These are phyloP conservation scores for Tritrichomonas musculus DNA, from an alignment of 208 protist genomes.

Conservation along the genomic window DNA sequence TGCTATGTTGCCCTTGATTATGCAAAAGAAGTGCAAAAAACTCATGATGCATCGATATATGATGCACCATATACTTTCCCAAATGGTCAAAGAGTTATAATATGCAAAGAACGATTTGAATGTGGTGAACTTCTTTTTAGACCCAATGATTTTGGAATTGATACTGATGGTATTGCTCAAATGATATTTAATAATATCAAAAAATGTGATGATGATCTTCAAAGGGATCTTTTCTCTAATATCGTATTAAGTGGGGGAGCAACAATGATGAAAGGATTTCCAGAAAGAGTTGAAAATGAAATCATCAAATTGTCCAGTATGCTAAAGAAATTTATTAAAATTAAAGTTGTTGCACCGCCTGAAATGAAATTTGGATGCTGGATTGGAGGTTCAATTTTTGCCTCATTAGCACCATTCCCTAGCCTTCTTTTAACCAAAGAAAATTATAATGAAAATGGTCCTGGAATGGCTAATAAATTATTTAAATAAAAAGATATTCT, in stretches of 20 bases:
- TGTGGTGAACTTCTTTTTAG: conserved; percentile 69
- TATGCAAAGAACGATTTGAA: conserved; percentile 52
- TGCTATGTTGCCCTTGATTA: conserved; percentile 59
- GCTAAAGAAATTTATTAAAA: no score
- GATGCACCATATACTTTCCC: conserved; percentile 66
- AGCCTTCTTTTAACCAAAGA: conserved; percentile 75
- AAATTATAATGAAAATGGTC: conserved; percentile 80
- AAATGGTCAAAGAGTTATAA: conserved; percentile 50
- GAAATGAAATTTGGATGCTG: conserved; percentile 61
- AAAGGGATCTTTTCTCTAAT: conserved; percentile 48
- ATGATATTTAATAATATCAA: conserved; percentile 54
- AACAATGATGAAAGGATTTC: conserved; percentile 67
- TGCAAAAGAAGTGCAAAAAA: conserved; percentile 50
- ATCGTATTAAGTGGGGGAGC: conserved; percentile 51
- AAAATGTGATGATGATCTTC: conserved; percentile 59
- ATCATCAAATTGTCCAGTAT: conserved; percentile 28
- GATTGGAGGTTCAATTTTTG: conserved; percentile 85
- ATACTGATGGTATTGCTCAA: conserved; percentile 51
- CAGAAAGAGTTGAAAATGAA: conserved; percentile 78
- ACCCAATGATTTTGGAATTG: conserved; percentile 40
- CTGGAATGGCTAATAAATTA: conserved; percentile 57
- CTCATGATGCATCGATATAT: no score
- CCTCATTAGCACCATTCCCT: conserved; percentile 80
- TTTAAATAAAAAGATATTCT: no score
- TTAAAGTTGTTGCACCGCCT: no score